phyloP scores from a whole-genome alignment of 1,284 basidiomycete species.

The Violaceomyces palustris region DNA sequence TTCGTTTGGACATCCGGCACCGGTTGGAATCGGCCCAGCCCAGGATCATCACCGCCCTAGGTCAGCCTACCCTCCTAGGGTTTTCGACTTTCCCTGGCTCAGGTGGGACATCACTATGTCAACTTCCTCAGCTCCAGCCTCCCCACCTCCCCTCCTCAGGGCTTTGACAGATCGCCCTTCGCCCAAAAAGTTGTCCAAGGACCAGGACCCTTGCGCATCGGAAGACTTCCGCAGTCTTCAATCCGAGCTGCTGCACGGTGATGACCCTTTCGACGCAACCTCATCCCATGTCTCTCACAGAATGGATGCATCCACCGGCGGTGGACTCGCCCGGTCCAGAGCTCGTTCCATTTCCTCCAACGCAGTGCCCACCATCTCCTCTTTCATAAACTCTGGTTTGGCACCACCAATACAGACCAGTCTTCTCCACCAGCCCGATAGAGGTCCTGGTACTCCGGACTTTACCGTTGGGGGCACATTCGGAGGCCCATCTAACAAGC shows the following conservation, averaged over 20 bases:
- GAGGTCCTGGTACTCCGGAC: slow-evolving; percentile 35
- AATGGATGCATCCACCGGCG: neutral
- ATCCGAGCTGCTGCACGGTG: neutral
- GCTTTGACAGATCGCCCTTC: slow-evolving; percentile 7
- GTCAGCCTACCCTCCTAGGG: no score
- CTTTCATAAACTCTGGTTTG: slow-evolving; percentile 5
- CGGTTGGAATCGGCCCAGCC: no score
- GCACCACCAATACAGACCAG: slow-evolving; percentile 6
- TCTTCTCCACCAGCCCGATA: slow-evolving; percentile 8
- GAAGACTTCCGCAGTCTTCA: neutral
- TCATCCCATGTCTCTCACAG: neutral
- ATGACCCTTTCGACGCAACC: neutral
- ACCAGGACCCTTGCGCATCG: neutral
- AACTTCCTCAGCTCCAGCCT: slow-evolving; percentile 9
- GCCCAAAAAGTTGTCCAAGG: neutral
- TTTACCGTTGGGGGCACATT: no score
- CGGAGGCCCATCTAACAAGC: no score
- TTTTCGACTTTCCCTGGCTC: no score
- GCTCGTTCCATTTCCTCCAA: slow-evolving; percentile 27
- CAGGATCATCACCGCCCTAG: no score
- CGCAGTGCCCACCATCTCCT: slow-evolving; percentile 5
- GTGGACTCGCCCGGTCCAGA: slow-evolving; percentile 8
- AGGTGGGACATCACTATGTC: no score
- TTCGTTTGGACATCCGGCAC: no score
- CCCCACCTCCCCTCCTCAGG: slow-evolving; percentile 11